Base-by-base conservation (phyloP, 73 alveolate species). In the Tetrahymena malaccensis region DNA sequence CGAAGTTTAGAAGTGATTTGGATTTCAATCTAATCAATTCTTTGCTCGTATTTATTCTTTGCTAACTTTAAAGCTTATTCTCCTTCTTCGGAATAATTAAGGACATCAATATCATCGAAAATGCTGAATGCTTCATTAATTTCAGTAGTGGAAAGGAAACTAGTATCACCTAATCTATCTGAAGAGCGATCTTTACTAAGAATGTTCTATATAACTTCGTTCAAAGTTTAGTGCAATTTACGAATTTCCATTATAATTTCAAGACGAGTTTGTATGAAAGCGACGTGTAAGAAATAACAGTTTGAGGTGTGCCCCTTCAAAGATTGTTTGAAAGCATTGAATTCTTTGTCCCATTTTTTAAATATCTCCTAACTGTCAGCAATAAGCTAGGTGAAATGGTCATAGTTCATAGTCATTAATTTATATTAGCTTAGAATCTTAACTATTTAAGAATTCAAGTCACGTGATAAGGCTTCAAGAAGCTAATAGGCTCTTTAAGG, bases 61-160 rank as follows among this genome's bases (percentile, higher is more conserved):
- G 99, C 97, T 43, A 94, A 95, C 15, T 96, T 96, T 98, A 99
- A 98, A 55, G 94, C 94, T 55, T 96, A 96, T 93, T 98, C 96
- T 10, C 99, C 99, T 94, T 98, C 98, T 95, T 96, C 97, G 55
- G 98, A 70, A 40, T 97, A 95, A 94, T 98, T 99, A 58, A 98
- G 98, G 5, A 98, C 98, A 40, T 98, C 98, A 93, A 98, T 97
- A 94, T 98, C 96, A 16, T 97, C 84, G 94, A 98, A 96, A 58
- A 97, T 96, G 44, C 95, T 55, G 96, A 98, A 98, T 13, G 99
- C 99, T 22, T 96, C 97, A 38, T 97, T 70, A 43, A 97, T 97
- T 33, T 97, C 99, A 4, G 89, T 3, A 70, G 89, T 93, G 94
- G 94, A 25, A 97, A 58, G 13, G 98, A 97, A 27, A 57, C 96